Evolutionary conservation across 306 rosid genomes (phyloP).

Genomic region (Hippophae tibetana): DNA sequence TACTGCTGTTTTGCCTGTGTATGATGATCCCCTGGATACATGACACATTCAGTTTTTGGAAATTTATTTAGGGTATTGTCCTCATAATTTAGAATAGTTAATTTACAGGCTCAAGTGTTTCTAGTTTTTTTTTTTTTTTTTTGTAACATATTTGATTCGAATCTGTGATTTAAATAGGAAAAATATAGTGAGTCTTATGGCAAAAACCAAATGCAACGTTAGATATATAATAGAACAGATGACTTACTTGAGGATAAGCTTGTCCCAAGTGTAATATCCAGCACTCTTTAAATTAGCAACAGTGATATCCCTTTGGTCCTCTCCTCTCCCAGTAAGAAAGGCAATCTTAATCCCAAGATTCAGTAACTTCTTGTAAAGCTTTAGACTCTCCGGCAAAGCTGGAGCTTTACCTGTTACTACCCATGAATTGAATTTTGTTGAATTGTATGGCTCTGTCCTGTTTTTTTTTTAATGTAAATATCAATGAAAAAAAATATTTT

Average conservation of each 20-base stretch:
- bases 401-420: slow-evolving; percentile 24
- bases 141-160: too few relatives aligned
- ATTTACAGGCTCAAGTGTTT: too few relatives aligned
- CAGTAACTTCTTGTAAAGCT: slow-evolving; percentile 30
- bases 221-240: neutral
- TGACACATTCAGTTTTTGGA: too few relatives aligned
- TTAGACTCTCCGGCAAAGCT: slow-evolving; percentile 38
- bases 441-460: slow-evolving; percentile 28
- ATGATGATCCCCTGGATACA: slow-evolving; percentile 22
- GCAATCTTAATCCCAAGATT: slow-evolving; percentile 34
- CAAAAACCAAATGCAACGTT: too few relatives aligned
- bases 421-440: slow-evolving; percentile 24
- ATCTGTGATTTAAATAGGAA: too few relatives aligned
- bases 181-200: too few relatives aligned
- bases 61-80: too few relatives aligned
- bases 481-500: too few relatives aligned
- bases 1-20: slow-evolving; percentile 10
- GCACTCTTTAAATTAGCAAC: slow-evolving; percentile 25
- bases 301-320: slow-evolving; percentile 4
- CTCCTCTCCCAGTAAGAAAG: slow-evolving; percentile 40
- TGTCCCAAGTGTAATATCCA: slow-evolving; percentile 39
- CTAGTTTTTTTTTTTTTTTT: too few relatives aligned
- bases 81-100: too few relatives aligned
- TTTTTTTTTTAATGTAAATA: neutral
- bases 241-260: slow-evolving; percentile 37